Evolutionary conservation across 2,329 filamentous ascomycete species (phyloP).

Genomic region (Monilinia aucupariae): DNA sequence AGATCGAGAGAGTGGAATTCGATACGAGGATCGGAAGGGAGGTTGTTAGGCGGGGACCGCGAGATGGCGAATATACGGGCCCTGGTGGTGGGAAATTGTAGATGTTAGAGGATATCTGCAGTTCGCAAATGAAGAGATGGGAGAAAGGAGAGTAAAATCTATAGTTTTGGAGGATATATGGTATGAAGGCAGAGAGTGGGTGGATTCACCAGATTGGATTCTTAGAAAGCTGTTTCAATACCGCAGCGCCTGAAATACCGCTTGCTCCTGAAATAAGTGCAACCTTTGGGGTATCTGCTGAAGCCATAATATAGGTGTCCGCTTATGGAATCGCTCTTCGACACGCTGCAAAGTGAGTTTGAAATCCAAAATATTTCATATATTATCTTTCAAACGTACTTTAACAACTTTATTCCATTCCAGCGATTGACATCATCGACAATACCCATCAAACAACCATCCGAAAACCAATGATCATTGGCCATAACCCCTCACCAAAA

Average conservation of each 20-base stretch:
- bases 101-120: not conserved
- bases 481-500: not conserved
- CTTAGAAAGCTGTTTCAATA: slow-evolving; percentile 3
- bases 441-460: not conserved
- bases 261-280: slow-evolving; percentile 10
- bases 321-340: not conserved
- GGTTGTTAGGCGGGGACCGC: not conserved
- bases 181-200: not conserved
- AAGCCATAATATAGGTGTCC: not conserved
- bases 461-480: too few relatives aligned
- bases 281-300: not conserved
- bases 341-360: too few relatives aligned
- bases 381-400: not conserved
- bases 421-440: not conserved
- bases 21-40: not conserved
- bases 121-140: too few relatives aligned
- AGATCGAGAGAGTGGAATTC: slow-evolving; percentile 2
- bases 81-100: not conserved
- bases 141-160: not conserved
- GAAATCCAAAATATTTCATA: not conserved
- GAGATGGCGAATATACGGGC: slow-evolving; percentile 2
- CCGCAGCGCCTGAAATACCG: slow-evolving; percentile 6
- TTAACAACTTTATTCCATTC: not conserved
- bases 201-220: not conserved
- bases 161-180: not conserved